phyloP scores from a whole-genome alignment of 1,139 yeast species.

The Pichia sp. region DNA sequence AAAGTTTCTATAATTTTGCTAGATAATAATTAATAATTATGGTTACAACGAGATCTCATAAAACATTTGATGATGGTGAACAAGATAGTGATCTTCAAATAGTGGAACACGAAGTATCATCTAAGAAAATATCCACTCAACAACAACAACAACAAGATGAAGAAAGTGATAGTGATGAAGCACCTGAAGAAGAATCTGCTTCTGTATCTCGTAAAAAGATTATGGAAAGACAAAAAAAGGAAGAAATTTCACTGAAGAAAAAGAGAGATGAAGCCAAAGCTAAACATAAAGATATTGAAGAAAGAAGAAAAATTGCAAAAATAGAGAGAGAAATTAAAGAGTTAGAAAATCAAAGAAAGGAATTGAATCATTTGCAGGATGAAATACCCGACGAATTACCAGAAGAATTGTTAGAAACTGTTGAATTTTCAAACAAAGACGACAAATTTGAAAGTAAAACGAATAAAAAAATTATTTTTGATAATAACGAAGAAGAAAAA shows the following conservation, averaged over 20 bases:
- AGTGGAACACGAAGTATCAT: not conserved
- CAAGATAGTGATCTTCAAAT: not conserved
- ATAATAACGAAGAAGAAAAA: conserved; percentile 31
- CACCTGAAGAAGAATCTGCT: conserved; percentile 30
- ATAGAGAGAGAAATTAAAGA: conserved; percentile 37
- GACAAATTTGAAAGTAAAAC: conserved; percentile 11
- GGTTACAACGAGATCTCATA: conserved; percentile 11
- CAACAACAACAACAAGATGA: conserved; percentile 10
- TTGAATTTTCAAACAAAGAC: conserved; percentile 15
- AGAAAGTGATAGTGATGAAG: conserved; percentile 22
- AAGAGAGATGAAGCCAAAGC: conserved; percentile 33
- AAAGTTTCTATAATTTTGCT: not conserved
- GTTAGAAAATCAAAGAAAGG: conserved; percentile 34
- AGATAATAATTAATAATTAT: not conserved
- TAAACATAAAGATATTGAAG: conserved; percentile 47
- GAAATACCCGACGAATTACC: conserved; percentile 46
- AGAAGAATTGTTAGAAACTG: conserved; percentile 38
- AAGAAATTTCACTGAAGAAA: conserved; percentile 32
- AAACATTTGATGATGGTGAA: conserved; percentile 7
- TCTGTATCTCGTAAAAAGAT: conserved; percentile 18
- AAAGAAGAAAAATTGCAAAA: conserved; percentile 29
- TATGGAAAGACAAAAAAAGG: conserved; percentile 34
- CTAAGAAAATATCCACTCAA: not conserved
- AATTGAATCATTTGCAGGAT: conserved; percentile 24
- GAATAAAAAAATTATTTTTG: conserved; percentile 36